A percentile compares a stretch with the other conserved stretches of the same genome.
Evolutionary conservation across 2,329 filamentous ascomycete species (phyloP).

Genomic region (Botrytis fragariae): DNA sequence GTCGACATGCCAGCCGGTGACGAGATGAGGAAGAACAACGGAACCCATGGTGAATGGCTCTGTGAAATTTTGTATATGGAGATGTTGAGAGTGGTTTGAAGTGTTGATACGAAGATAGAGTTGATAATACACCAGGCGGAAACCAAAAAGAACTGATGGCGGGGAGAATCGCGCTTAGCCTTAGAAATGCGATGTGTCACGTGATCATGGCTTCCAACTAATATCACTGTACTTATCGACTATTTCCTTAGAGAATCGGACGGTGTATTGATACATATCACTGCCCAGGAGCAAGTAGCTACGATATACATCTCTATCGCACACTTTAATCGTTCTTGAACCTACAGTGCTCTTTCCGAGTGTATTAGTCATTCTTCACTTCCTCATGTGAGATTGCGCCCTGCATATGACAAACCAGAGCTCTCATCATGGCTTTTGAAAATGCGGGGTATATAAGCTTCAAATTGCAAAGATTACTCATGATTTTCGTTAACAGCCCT

Average conservation of each 20-base stretch:
- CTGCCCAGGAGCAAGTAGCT: too few relatives aligned
- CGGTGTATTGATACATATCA: background rate
- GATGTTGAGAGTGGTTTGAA: background rate
- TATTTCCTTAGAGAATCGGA: background rate
- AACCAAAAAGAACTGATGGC: background rate
- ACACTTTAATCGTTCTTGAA: too few relatives aligned
- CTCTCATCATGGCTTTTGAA: background rate
- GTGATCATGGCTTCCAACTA: background rate
- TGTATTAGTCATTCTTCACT: background rate
- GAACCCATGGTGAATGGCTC: constrained; percentile 54
- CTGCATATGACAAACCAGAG: background rate
- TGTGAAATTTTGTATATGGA: background rate
- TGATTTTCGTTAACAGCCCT: too few relatives aligned
- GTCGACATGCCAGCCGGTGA: constrained; percentile 96
- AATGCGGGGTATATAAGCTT: constrained; percentile 9
- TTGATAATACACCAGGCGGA: background rate
- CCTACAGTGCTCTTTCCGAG: background rate
- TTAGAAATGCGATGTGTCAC: background rate
- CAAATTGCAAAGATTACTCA: background rate
- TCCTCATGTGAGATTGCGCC: background rate
- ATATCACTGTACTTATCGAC: background rate
- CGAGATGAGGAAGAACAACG: constrained; percentile 86
- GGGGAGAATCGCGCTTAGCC: background rate
- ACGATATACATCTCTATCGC: background rate
- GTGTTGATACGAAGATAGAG: background rate